Percentiles rank a stretch among this genome's conserved stretches.
phyloP scores from a whole-genome alignment of 352 stramenopile genomes.

The Phytophthora macrochlamydospora region DNA sequence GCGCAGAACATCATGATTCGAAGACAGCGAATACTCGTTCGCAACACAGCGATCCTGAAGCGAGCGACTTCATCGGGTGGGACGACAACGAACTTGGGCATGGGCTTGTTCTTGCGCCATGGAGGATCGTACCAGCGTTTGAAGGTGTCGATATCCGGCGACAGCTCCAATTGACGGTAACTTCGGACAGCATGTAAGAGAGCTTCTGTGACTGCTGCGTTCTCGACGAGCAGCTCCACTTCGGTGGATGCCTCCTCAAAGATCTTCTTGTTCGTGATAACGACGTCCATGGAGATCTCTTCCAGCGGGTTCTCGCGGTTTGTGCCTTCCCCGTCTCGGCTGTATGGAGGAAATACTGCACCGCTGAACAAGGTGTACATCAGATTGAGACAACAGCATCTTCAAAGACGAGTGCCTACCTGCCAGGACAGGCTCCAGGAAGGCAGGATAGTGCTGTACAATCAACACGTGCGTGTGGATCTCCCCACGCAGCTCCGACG shows the following conservation, averaged over 20 bases:
- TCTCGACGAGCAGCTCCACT: constrained; percentile 71
- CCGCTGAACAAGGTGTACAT: constrained; percentile 15
- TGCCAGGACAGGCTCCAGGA: constrained; percentile 63
- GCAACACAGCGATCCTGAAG: constrained; percentile 60
- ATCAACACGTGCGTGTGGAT: constrained; percentile 73
- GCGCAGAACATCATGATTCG: constrained; percentile 61
- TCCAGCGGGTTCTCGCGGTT: constrained; percentile 54
- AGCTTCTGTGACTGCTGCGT: constrained; percentile 45
- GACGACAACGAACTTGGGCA: constrained; percentile 54
- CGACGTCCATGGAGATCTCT: constrained; percentile 54
- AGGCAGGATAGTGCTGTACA: constrained; percentile 55
- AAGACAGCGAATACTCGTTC: constrained; percentile 65
- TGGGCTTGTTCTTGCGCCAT: constrained; percentile 52
- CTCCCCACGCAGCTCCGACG: constrained; percentile 68
- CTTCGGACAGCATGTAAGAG: constrained; percentile 49
- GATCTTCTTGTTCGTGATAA: constrained; percentile 56
- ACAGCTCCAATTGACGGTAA: constrained; percentile 46
- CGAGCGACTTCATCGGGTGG: constrained; percentile 48
- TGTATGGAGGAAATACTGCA: constrained; percentile 73
- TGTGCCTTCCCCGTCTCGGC: constrained; percentile 68
- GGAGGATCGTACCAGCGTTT: constrained; percentile 62
- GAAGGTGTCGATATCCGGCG: constrained; percentile 62
- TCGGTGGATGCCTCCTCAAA: constrained; percentile 76
- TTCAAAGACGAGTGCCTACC: constrained; percentile 19
- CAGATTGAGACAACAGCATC: neutral